Evolutionary conservation across 805 yeast species (phyloP), one percentile per base, ranked within the genome.

Genomic region (Teunomyces lycoperdinae): DNA sequence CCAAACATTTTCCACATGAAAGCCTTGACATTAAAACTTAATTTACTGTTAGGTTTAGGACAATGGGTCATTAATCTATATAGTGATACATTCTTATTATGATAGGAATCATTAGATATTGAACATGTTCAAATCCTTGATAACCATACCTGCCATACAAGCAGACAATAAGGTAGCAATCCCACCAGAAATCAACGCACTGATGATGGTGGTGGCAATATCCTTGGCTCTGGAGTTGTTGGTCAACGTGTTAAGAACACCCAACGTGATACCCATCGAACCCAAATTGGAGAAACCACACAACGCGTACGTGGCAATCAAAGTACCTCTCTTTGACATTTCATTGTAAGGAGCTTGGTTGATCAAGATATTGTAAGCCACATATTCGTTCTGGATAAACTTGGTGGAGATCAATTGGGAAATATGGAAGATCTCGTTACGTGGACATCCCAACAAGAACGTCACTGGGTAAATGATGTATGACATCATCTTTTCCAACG

Each of bases 251-350:
- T 79, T 75, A 56, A 81, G 71, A 36, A 81, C 85, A 58, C 85
- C 85, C 50, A 81, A 63, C 50, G 80, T 80, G 49, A 80, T 80
- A 56, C 84, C 86, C 53, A 81, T 69, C 5, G 84, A 77, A 28
- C 85, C 86, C 42, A 81, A 66, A 63, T 81, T 81, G 31, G 84
- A 78, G 61, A 81, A 81, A 1, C 86, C 85, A 69, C 85, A 81
- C 36, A 79, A 72, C 14, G 83, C 81, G 53, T 80, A 81, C 14
- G 85, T 81, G 31, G 84, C 84, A 56, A 81, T 67, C 57, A 81
- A 66, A 31, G 70, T 70, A 33, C 80, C 79, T 63, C 85, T 75
- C 45, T 69, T 63, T 32, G 79, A 69, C 73, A 81, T 62, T 40
- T 62, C 57, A 32, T 67, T 70, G 66, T 75, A 80, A 13, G 77